phyloP scores from a whole-genome alignment of 805 yeast species.

The Candida ortonii region DNA sequence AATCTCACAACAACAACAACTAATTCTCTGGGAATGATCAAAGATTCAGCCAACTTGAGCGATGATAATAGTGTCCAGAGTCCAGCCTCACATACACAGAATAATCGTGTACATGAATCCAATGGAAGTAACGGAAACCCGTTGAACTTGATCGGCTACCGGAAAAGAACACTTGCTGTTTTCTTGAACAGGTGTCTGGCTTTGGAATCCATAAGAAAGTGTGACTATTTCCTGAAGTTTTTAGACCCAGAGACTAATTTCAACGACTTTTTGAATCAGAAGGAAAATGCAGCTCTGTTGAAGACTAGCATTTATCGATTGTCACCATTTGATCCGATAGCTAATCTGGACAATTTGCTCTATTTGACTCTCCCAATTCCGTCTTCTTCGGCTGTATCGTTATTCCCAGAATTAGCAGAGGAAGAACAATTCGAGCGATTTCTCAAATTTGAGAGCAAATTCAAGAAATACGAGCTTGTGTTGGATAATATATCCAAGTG shows the following conservation, averaged over 20 bases:
- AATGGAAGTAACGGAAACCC: slow-evolving; percentile 9
- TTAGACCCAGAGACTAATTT: slow-evolving; percentile 83
- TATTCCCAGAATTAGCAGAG: slow-evolving; percentile 25
- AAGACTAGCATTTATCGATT: slow-evolving; percentile 51
- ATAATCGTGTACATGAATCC: slow-evolving; percentile 1
- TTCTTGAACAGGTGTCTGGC: slow-evolving; percentile 75
- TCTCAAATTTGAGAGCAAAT: slow-evolving; percentile 30
- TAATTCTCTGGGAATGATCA: slow-evolving; percentile 24
- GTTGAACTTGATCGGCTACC: slow-evolving; percentile 43
- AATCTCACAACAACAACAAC: slow-evolving; percentile 32
- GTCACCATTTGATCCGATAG: slow-evolving; percentile 60
- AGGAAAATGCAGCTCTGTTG: slow-evolving; percentile 51
- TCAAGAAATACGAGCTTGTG: slow-evolving; percentile 32
- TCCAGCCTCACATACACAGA: slow-evolving; percentile 4
- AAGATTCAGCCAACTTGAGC: slow-evolving; percentile 4
- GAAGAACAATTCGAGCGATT: slow-evolving; percentile 31
- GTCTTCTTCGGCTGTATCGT: slow-evolving; percentile 26
- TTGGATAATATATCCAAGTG: slow-evolving; percentile 33
- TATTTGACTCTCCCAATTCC: slow-evolving; percentile 66
- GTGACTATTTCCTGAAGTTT: slow-evolving; percentile 69
- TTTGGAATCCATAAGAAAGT: slow-evolving; percentile 52
- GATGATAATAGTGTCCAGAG: slow-evolving; percentile 9
- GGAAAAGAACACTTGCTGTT: slow-evolving; percentile 70
- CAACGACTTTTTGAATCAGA: slow-evolving; percentile 64
- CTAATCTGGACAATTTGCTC: slow-evolving; percentile 48